Evolutionary conservation across 495 filamentous ascomycete genomes (phyloP).

Genomic region (Cairneyella variabilis): DNA sequence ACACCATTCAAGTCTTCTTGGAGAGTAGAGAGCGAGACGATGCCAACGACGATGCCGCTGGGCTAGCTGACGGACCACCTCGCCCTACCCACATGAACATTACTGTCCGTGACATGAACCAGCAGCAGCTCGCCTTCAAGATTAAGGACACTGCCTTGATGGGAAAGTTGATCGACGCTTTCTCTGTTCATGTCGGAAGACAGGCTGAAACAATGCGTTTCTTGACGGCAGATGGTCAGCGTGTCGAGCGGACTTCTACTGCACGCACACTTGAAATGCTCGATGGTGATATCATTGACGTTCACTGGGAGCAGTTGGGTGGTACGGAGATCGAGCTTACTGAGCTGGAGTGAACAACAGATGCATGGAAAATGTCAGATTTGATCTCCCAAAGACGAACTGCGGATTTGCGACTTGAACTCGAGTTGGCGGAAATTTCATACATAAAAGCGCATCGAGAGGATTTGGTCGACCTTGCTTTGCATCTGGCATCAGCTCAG

Average conservation of each 20-base stretch:
- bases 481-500: no score
- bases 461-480: no score
- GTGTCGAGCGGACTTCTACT: constrained; percentile 58
- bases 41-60: background rate
- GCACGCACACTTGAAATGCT: constrained; percentile 56
- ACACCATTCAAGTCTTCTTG: background rate
- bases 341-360: no score
- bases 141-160: background rate
- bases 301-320: constrained; percentile 78
- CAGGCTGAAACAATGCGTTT: constrained; percentile 60
- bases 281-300: constrained; percentile 76
- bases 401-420: no score
- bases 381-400: no score
- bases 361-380: no score
- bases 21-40: background rate
- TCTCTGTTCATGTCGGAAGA: constrained; percentile 74
- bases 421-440: no score
- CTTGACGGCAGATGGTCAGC: constrained; percentile 62
- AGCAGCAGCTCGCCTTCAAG: background rate
- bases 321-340: constrained; percentile 24
- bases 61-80: no score
- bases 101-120: no score
- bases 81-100: no score
- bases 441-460: no score
- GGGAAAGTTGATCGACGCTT: constrained; percentile 79